Percentiles rank a stretch among this genome's conserved stretches.
These are phyloP conservation scores for Coniochaeta hoffmannii DNA, from an alignment of 2,329 filamentous ascomycete genomes.

Conservation along the genomic window DNA sequence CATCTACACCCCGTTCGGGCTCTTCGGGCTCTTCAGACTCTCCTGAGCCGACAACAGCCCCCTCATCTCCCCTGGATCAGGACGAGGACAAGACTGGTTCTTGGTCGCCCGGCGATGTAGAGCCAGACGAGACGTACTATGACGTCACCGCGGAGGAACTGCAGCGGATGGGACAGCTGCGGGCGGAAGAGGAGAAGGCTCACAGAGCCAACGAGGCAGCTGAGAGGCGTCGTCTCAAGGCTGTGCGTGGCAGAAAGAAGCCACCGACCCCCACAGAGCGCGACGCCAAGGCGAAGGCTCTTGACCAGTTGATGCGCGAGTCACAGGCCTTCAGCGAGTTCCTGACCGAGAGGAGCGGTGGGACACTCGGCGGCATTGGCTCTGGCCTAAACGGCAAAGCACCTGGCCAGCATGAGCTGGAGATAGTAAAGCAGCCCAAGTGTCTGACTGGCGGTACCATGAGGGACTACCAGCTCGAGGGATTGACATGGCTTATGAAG, in stretches of 20 bases:
- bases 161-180: background rate
- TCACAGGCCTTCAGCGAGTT: conserved; percentile 56
- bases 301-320: conserved; percentile 52
- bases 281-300: conserved; percentile 49
- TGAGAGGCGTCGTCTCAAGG: conserved; percentile 33
- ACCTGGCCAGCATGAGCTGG: conserved; percentile 58
- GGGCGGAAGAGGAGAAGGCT: conserved; percentile 40
- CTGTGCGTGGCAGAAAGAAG: conserved; percentile 31
- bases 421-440: conserved; percentile 78
- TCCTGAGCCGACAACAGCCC: conserved; percentile 23
- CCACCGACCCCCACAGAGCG: conserved; percentile 47
- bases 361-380: conserved; percentile 54
- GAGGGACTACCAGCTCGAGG: conserved; percentile 90
- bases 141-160: background rate
- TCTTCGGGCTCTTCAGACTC: conserved; percentile 21
- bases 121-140: background rate
- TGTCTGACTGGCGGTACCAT: conserved; percentile 82
- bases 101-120: background rate
- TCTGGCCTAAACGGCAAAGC: conserved; percentile 52
- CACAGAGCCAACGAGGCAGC: conserved; percentile 38
- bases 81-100: background rate
- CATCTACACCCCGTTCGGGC: conserved; percentile 24
- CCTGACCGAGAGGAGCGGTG: conserved; percentile 54
- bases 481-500: conserved; percentile 92
- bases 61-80: conserved; percentile 27